phyloP scores from a whole-genome alignment of 331 rosid species.

The Telfairia occidentalis region DNA sequence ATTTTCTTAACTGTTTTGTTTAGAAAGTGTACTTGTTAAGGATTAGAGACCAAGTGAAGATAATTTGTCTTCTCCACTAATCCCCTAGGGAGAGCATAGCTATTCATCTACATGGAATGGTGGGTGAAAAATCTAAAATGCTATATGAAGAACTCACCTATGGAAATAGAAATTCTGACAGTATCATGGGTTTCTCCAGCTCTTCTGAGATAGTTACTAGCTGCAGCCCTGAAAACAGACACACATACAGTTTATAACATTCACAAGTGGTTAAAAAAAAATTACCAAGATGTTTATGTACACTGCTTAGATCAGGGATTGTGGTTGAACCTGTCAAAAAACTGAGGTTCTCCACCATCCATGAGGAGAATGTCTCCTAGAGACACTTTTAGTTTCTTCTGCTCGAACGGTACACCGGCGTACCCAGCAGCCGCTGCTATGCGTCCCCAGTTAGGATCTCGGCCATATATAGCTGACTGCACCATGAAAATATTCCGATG shows the following conservation, averaged over 20 bases:
- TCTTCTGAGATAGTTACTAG: constrained; percentile 63
- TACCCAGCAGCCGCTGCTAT: constrained; percentile 90
- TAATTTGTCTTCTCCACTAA: no score
- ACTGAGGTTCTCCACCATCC: constrained; percentile 79
- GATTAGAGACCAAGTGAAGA: no score
- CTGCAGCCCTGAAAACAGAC: constrained; percentile 36
- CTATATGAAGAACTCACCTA: constrained; percentile 40
- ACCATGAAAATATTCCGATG: constrained; percentile 13
- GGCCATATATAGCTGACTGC: constrained; percentile 88
- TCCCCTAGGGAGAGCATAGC: no score
- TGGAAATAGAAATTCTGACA: constrained; percentile 48
- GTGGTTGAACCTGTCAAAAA: constrained; percentile 49
- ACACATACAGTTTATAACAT: background rate
- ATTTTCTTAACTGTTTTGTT: no score
- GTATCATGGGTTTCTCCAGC: constrained; percentile 83
- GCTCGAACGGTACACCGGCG: constrained; percentile 68
- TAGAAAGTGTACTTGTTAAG: no score
- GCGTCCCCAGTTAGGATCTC: constrained; percentile 99
- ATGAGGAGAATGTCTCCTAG: constrained; percentile 75
- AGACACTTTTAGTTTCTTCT: constrained; percentile 54
- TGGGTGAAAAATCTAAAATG: background rate
- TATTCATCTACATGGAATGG: no score
- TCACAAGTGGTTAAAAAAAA: background rate
- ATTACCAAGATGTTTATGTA: background rate
- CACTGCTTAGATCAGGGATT: background rate